Conservation (phyloP, 768 basidiomycete species). For the Auricularia auricula-judae region DNA sequence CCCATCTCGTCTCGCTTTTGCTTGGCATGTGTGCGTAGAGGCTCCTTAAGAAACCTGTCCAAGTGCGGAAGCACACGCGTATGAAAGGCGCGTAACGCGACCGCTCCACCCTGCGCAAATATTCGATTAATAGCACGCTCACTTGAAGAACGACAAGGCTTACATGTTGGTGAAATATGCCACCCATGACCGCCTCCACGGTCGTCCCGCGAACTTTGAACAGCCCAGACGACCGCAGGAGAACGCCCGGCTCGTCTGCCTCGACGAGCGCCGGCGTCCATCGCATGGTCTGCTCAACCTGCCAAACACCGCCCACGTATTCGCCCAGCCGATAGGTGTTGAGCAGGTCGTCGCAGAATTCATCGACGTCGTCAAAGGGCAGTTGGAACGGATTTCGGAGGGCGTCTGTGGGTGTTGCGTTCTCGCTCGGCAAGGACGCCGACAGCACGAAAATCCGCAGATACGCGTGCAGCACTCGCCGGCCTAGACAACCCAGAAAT, state of each 20-base stretch:
- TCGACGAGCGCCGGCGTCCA: slow-evolving; percentile 55
- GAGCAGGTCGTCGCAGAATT: slow-evolving; percentile 42
- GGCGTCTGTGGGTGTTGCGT: not conserved
- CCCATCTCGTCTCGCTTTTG: slow-evolving; percentile 39
- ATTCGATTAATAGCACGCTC: slow-evolving; percentile 15
- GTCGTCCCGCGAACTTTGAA: slow-evolving; percentile 71
- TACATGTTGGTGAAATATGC: slow-evolving; percentile 72
- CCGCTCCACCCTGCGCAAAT: slow-evolving; percentile 24
- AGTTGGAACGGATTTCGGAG: slow-evolving; percentile 26
- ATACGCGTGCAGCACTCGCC: slow-evolving; percentile 68
- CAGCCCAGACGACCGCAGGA: slow-evolving; percentile 49
- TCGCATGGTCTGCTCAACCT: slow-evolving; percentile 56
- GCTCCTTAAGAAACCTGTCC: slow-evolving; percentile 21
- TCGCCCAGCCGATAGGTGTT: slow-evolving; percentile 66
- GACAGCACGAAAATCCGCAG: slow-evolving; percentile 50
- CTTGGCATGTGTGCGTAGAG: slow-evolving; percentile 38
- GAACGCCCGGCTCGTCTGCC: slow-evolving; percentile 17
- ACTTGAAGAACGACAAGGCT: slow-evolving; percentile 9
- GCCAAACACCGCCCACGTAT: slow-evolving; percentile 66
- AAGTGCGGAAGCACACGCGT: slow-evolving; percentile 29
- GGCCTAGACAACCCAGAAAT: slow-evolving; percentile 32
- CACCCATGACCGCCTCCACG: slow-evolving; percentile 67
- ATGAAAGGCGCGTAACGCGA: slow-evolving; percentile 31
- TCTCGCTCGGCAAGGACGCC: slow-evolving; percentile 30
- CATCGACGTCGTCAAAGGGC: slow-evolving; percentile 39